Percentiles rank a stretch among this genome's conserved stretches.
phyloP scores from a whole-genome alignment of 345 rosid species.

The Gynandropsis gynandra region DNA sequence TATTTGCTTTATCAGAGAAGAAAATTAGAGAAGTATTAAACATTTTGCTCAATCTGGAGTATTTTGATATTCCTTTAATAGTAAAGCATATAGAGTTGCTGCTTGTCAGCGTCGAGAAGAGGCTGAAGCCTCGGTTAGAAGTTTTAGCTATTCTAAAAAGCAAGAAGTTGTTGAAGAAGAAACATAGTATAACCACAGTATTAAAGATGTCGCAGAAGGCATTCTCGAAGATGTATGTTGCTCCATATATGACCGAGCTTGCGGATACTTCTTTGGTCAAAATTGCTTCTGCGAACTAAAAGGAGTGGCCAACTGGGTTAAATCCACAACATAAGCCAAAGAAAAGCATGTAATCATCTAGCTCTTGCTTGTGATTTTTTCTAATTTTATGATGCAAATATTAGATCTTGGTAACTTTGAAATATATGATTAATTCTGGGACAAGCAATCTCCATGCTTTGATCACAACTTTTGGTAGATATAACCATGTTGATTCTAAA shows the following conservation, averaged over 20 bases:
- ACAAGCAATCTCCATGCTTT: too few species aligned
- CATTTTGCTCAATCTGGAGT: conserved; percentile 2
- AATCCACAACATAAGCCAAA: too few species aligned
- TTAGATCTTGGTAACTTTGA: too few species aligned
- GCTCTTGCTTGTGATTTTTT: too few species aligned
- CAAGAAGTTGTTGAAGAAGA: conserved; percentile 23
- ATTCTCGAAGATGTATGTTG: conserved; percentile 22
- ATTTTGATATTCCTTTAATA: conserved; percentile 18
- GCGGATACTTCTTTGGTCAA: neutral
- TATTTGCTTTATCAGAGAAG: conserved; percentile 25
- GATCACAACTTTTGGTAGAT: too few species aligned
- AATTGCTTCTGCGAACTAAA: neutral
- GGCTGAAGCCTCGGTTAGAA: conserved; percentile 25
- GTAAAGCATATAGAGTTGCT: conserved; percentile 24
- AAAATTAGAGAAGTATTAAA: conserved; percentile 24
- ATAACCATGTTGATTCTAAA: too few species aligned
- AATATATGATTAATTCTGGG: too few species aligned
- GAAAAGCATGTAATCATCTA: too few species aligned
- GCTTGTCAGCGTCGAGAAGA: conserved; percentile 23
- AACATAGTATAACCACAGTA: conserved; percentile 14
- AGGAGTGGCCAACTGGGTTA: neutral
- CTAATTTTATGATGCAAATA: too few species aligned
- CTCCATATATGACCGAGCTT: conserved; percentile 23
- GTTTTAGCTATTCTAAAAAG: conserved; percentile 24
- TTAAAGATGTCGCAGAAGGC: conserved; percentile 8